Evolutionary conservation across 306 rosid species (phyloP).

Genomic region (Fragaria vesca): DNA sequence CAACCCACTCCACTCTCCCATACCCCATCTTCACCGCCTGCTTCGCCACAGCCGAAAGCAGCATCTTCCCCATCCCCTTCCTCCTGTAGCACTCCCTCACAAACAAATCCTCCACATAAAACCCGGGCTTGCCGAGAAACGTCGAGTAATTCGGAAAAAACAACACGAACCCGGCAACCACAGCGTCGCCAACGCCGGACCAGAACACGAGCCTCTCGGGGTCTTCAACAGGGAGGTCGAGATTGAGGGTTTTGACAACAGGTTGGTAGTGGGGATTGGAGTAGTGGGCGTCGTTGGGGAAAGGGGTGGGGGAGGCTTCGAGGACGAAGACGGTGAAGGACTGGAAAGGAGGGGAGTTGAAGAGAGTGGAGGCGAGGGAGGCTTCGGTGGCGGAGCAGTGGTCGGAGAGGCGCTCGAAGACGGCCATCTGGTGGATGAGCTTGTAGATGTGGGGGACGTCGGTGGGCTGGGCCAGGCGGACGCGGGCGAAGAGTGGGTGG

Average conservation of each 20-base stretch:
- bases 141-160: constrained; percentile 79
- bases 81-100: constrained; percentile 80
- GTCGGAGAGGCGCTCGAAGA: constrained; percentile 72
- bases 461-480: constrained; percentile 60
- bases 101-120: constrained; percentile 73
- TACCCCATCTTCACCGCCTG: constrained; percentile 92
- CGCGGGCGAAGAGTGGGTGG: constrained; percentile 59
- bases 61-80: constrained; percentile 67
- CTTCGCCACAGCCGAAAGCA: constrained; percentile 67
- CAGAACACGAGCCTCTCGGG: constrained; percentile 48
- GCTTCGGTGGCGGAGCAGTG: constrained; percentile 65
- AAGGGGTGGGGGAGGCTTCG: constrained; percentile 62
- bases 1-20: constrained; percentile 87
- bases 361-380: constrained; percentile 63
- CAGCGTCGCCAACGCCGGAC: constrained; percentile 9
- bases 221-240: constrained; percentile 62
- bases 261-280: constrained; percentile 40
- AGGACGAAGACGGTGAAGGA: constrained; percentile 81
- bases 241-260: constrained; percentile 15
- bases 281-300: constrained; percentile 13
- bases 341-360: constrained; percentile 58
- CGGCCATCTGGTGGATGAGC: constrained; percentile 77
- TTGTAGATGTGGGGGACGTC: constrained; percentile 86
- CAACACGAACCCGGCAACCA: constrained; percentile 65
- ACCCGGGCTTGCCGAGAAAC: constrained; percentile 66